phyloP scores from a whole-genome alignment of 768 basidiomycete genomes.

The Multifurca ochricompacta region DNA sequence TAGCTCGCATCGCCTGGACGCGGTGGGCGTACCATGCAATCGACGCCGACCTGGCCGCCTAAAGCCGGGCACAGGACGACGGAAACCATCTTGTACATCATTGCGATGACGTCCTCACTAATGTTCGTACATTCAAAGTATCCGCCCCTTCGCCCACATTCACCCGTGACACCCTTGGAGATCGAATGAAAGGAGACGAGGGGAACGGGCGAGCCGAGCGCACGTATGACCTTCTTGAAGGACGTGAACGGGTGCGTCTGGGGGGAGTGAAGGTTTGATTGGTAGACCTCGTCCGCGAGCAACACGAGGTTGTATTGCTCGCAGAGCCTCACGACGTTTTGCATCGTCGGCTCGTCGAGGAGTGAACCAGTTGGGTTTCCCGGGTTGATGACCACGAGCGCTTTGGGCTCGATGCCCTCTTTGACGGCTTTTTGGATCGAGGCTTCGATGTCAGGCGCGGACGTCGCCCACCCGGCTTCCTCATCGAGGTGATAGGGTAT shows the following conservation, averaged over 20 bases:
- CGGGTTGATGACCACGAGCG: conserved; percentile 95
- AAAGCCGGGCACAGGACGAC: conserved; percentile 87
- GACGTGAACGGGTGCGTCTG: conserved; percentile 72
- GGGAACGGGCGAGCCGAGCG: conserved; percentile 61
- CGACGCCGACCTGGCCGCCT: conserved; percentile 88
- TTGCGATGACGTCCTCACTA: conserved; percentile 62
- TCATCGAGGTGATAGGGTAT: conserved; percentile 91
- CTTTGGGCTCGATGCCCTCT: conserved; percentile 61
- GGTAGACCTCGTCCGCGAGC: conserved; percentile 98
- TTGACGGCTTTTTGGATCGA: conserved; percentile 58
- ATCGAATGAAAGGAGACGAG: conserved; percentile 97
- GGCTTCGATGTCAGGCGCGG: conserved; percentile 52
- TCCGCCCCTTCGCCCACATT: conserved; percentile 95
- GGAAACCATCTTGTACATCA: conserved; percentile 95
- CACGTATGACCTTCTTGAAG: conserved; percentile 82
- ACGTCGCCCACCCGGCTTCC: conserved; percentile 73
- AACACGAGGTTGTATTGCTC: conserved; percentile 80
- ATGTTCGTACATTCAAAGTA: conserved; percentile 94
- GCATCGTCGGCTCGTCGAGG: conserved; percentile 63
- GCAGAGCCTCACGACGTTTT: conserved; percentile 72
- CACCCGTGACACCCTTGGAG: conserved; percentile 92
- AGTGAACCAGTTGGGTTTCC: conserved; percentile 95
- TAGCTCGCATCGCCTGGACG: conserved; percentile 68
- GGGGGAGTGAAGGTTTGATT: conserved; percentile 76
- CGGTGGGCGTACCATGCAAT: conserved; percentile 90